Percentiles rank a stretch among this genome's conserved stretches.
phyloP scores from a whole-genome alignment of 129 eudicot genomes.

The Gnaphalium uliginosum region DNA sequence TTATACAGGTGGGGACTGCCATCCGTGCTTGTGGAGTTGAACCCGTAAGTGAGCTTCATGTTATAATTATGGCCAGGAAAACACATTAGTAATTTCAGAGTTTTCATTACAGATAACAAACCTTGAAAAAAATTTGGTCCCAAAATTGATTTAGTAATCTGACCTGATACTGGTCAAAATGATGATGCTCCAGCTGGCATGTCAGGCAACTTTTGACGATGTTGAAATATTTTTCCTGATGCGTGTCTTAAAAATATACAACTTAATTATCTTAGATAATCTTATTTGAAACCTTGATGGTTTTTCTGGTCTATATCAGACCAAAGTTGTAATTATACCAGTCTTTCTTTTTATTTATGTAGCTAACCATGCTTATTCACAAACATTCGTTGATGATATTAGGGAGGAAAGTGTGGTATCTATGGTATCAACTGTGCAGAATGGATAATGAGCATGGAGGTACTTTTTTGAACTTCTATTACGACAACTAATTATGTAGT shows the following conservation, averaged over 20 bases:
- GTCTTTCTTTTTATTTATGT: conserved; percentile 3
- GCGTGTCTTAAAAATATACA: too few species aligned
- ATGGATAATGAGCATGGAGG: conserved; percentile 99
- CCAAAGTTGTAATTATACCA: too few species aligned
- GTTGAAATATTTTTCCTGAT: too few species aligned
- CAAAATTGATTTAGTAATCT: neutral
- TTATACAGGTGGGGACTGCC: conserved; percentile 64
- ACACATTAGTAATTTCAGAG: neutral
- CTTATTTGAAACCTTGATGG: too few species aligned
- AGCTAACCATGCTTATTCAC: conserved; percentile 18
- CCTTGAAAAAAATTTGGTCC: too few species aligned
- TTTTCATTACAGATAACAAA: too few species aligned
- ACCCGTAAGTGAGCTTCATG: conserved; percentile 48
- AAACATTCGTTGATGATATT: conserved; percentile 26
- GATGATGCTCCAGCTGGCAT: neutral
- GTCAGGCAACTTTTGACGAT: too few species aligned
- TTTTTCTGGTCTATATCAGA: too few species aligned
- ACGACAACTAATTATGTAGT: too few species aligned
- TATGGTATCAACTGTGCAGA: conserved; percentile 82
- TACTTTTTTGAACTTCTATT: conserved; percentile 21
- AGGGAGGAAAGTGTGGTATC: conserved; percentile 93
- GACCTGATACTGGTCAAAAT: neutral
- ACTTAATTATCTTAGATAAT: too few species aligned
- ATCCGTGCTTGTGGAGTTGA: conserved; percentile 79
- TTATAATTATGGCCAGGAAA: neutral